Evolutionary conservation across 176 grass and related monocot species (phyloP).

Genomic region (Oryza nivara): DNA sequence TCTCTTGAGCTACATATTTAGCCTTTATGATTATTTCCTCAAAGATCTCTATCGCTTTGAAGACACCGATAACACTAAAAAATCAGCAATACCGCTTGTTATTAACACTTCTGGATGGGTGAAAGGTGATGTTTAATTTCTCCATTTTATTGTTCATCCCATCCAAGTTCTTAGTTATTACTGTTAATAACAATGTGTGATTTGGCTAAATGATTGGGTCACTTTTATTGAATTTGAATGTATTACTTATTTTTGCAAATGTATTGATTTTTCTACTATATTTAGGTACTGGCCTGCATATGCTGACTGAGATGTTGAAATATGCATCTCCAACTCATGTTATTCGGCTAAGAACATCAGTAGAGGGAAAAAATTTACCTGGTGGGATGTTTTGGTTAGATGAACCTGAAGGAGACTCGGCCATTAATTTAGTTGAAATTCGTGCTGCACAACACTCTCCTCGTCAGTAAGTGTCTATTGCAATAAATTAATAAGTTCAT

Average conservation of each 20-base stretch:
- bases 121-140: slow-evolving; percentile 61
- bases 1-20: slow-evolving; percentile 62
- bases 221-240: neutral
- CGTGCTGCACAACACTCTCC: slow-evolving; percentile 40
- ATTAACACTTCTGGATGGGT: slow-evolving; percentile 91
- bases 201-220: neutral
- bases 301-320: slow-evolving; percentile 61
- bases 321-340: slow-evolving; percentile 64
- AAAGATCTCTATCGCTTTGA: slow-evolving; percentile 48
- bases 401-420: slow-evolving; percentile 22
- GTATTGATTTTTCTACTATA: neutral
- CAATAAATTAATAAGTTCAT: slow-evolving; percentile 16
- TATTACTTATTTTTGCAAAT: neutral
- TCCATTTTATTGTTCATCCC: neutral
- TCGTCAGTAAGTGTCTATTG: slow-evolving; percentile 51
- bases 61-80: slow-evolving; percentile 32
- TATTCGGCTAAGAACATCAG: slow-evolving; percentile 50
- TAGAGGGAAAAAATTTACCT: slow-evolving; percentile 72
- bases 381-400: slow-evolving; percentile 66
- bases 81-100: slow-evolving; percentile 60
- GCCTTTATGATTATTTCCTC: slow-evolving; percentile 67
- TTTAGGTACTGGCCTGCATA: slow-evolving; percentile 68
- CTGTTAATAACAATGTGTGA: neutral
- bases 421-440: slow-evolving; percentile 66
- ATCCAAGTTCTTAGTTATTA: neutral